Evolutionary conservation across 2,329 filamentous ascomycete genomes (phyloP).

Genomic region (Diplodia scrobiculata): DNA sequence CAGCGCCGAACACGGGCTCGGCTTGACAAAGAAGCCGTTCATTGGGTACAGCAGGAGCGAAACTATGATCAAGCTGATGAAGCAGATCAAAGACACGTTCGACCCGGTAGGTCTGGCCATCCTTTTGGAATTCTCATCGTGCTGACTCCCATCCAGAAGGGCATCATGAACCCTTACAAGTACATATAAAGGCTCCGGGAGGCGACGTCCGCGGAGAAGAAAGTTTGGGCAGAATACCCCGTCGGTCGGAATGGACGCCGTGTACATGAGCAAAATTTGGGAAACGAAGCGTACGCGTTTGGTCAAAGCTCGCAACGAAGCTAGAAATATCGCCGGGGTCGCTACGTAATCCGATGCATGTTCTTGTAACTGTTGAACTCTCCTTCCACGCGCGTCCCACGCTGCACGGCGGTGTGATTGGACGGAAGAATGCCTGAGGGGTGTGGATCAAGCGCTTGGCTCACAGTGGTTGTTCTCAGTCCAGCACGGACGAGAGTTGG

Average conservation of each 20-base stretch:
- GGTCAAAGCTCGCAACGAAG: not conserved
- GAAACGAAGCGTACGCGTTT: not conserved
- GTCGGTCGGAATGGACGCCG: not conserved
- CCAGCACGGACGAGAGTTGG: not conserved
- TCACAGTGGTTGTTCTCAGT: not conserved
- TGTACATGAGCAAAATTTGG: not conserved
- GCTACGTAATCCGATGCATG: conserved; percentile 1
- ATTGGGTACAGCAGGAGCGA: conserved; percentile 90
- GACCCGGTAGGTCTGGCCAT: conserved; percentile 71
- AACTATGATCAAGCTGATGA: conserved; percentile 88
- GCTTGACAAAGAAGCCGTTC: conserved; percentile 92
- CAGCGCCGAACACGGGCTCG: conserved; percentile 92
- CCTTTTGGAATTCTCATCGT: not conserved
- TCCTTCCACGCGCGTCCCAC: not conserved
- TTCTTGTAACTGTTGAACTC: not conserved
- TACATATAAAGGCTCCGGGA: conserved; percentile 63
- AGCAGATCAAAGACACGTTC: conserved; percentile 89
- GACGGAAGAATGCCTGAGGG: conserved; percentile 10
- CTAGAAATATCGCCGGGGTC: no score
- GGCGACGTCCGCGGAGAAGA: not conserved
- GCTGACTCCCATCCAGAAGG: conserved; percentile 64
- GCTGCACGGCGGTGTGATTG: not conserved
- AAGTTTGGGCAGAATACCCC: not conserved
- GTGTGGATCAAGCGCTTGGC: conserved; percentile 9
- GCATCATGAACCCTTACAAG: conserved; percentile 99